phyloP scores from a whole-genome alignment of 768 basidiomycete genomes.

The Termitomyces sp. region DNA sequence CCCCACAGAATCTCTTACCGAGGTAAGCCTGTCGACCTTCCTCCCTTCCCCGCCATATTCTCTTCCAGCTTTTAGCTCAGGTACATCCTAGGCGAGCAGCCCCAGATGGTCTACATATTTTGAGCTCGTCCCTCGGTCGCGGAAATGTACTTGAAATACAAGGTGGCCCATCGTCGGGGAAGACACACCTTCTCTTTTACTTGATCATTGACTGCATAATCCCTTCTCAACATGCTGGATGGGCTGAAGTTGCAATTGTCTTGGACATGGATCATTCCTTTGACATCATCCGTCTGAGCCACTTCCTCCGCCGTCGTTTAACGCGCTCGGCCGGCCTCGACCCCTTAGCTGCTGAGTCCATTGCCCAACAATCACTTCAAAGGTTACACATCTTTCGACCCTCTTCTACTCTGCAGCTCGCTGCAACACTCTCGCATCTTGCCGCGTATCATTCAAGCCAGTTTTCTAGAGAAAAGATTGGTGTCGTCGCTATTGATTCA shows the following conservation, averaged over 20 bases:
- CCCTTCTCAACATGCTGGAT: slow-evolving; percentile 45
- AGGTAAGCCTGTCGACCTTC: slow-evolving; percentile 5
- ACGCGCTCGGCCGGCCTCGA: slow-evolving; percentile 14
- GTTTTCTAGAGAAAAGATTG: slow-evolving; percentile 51
- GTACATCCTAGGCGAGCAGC: neutral
- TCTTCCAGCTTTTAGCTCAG: slow-evolving; percentile 6
- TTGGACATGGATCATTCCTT: slow-evolving; percentile 71
- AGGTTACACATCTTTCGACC: slow-evolving; percentile 68
- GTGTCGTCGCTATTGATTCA: slow-evolving; percentile 69
- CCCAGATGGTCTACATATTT: neutral
- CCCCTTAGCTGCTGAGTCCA: slow-evolving; percentile 18
- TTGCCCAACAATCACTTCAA: slow-evolving; percentile 35
- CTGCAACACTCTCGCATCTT: slow-evolving; percentile 56
- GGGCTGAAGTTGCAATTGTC: slow-evolving; percentile 59
- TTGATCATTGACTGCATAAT: slow-evolving; percentile 54
- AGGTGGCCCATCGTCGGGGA: slow-evolving; percentile 69
- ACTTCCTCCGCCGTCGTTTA: slow-evolving; percentile 43
- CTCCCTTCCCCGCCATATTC: neutral
- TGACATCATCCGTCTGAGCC: slow-evolving; percentile 45
- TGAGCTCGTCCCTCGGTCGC: slow-evolving; percentile 17
- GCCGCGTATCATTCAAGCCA: slow-evolving; percentile 43
- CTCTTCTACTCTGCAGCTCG: slow-evolving; percentile 60
- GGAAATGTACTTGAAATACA: slow-evolving; percentile 75
- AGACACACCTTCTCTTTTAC: slow-evolving; percentile 72
- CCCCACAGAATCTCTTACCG: slow-evolving; percentile 32